Percentiles rank a stretch among this genome's conserved stretches.
Conservation (phyloP, 176 grass and related monocot species). For the Zoysia pacifica region DNA sequence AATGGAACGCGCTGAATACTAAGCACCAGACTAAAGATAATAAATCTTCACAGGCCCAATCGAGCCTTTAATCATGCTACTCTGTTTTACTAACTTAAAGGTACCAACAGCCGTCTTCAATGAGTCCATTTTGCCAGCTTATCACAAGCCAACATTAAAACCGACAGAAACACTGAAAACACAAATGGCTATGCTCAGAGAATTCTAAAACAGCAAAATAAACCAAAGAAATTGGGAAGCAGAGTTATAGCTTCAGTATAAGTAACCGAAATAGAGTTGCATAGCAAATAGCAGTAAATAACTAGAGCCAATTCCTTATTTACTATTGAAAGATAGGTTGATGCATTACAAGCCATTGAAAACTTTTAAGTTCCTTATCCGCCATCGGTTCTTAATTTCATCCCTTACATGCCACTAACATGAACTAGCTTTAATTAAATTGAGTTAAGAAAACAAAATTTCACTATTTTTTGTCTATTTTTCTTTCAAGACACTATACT, state of each 20-base stretch:
- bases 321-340: too few species aligned
- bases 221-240: not conserved
- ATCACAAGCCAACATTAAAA: not conserved
- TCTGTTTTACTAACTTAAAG: conserved; percentile 23
- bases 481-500: too few species aligned
- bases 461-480: too few species aligned
- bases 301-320: too few species aligned
- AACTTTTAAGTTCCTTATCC: too few species aligned
- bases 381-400: too few species aligned
- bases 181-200: not conserved
- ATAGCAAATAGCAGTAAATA: not conserved
- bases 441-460: too few species aligned
- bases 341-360: too few species aligned
- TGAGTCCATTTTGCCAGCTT: not conserved
- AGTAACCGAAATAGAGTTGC: not conserved
- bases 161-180: not conserved
- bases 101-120: not conserved
- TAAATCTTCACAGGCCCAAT: not conserved
- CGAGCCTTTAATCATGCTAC: not conserved
- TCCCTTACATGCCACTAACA: not conserved
- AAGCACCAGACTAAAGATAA: conserved; percentile 32
- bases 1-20: too few species aligned
- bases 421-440: too few species aligned
- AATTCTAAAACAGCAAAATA: not conserved
- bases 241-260: not conserved